A percentile compares a stretch with the other conserved stretches of the same genome.
phyloP scores from a whole-genome alignment of 768 basidiomycete species.

The Dendrothele bispora region DNA sequence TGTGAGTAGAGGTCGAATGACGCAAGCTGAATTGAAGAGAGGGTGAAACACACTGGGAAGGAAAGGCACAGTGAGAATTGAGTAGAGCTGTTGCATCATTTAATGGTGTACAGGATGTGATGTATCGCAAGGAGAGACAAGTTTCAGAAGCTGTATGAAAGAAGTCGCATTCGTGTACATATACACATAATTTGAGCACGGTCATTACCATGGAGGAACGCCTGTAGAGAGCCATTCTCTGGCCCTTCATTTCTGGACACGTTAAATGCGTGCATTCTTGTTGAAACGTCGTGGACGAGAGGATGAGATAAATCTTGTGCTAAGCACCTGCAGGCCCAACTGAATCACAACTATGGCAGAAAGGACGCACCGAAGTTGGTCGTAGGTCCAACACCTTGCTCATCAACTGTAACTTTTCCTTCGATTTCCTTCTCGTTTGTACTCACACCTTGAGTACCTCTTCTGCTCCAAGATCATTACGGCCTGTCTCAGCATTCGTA shows the following conservation, averaged over 20 bases:
- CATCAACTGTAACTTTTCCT: conserved; percentile 32
- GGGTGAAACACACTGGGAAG: conserved; percentile 64
- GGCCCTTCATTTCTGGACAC: conserved; percentile 99
- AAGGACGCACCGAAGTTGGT: conserved; percentile 43
- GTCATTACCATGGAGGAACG: conserved; percentile 89
- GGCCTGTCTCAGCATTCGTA: conserved; percentile 23
- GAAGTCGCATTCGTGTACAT: conserved; percentile 16
- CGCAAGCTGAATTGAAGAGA: neutral
- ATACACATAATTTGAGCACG: conserved; percentile 90
- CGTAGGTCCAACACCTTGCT: conserved; percentile 91
- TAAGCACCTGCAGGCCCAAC: too few relatives aligned
- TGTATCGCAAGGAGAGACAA: conserved; percentile 69
- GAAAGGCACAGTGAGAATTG: conserved; percentile 89
- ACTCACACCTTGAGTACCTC: conserved; percentile 28
- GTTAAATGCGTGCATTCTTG: conserved; percentile 82
- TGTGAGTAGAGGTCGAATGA: too few relatives aligned
- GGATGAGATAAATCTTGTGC: conserved; percentile 88
- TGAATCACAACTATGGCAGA: neutral
- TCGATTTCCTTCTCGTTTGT: conserved; percentile 34
- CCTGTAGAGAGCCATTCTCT: conserved; percentile 97
- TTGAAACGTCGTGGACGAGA: conserved; percentile 79
- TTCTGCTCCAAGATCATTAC: conserved; percentile 28
- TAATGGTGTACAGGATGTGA: conserved; percentile 89
- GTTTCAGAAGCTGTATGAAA: neutral
- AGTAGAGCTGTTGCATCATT: conserved; percentile 92